Evolutionary conservation across 768 basidiomycete genomes (phyloP).

Genomic region (Boletus speciosus): DNA sequence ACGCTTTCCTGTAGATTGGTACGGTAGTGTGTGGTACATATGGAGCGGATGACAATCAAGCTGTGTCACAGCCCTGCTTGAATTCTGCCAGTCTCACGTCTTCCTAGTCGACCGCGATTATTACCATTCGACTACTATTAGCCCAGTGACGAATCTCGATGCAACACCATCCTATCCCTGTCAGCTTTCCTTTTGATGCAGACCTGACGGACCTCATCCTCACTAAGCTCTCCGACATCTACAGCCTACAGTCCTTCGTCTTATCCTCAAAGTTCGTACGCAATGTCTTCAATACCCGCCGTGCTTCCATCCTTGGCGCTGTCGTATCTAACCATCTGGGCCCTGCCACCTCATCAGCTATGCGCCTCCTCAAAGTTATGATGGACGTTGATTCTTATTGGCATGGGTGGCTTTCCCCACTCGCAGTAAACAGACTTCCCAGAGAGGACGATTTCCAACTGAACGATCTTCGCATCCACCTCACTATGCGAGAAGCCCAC

Average conservation of each 20-base stretch:
- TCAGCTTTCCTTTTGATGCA: conserved; percentile 5
- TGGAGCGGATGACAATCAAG: no score
- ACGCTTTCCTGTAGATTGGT: neutral
- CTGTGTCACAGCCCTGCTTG: no score
- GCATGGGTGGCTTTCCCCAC: conserved; percentile 15
- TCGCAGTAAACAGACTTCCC: conserved; percentile 9
- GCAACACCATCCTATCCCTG: neutral
- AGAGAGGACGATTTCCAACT: conserved; percentile 7
- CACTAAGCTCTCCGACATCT: conserved; percentile 7
- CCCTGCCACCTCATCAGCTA: neutral
- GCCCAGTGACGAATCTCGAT: neutral
- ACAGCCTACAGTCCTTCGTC: conserved; percentile 9
- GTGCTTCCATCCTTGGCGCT: conserved; percentile 9
- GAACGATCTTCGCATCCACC: neutral
- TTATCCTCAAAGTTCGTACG: conserved; percentile 19
- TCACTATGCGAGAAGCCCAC: conserved; percentile 13
- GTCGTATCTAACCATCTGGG: conserved; percentile 18
- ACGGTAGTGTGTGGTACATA: no score
- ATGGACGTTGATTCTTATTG: conserved; percentile 12
- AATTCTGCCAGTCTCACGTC: no score
- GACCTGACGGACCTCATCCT: conserved; percentile 12
- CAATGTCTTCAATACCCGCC: conserved; percentile 10
- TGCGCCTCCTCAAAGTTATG: conserved; percentile 18
- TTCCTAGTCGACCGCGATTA: no score
- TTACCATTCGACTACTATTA: no score